These are phyloP conservation scores for Candida labiduridarum DNA, from an alignment of 1,139 yeast genomes.

Conservation along the genomic window DNA sequence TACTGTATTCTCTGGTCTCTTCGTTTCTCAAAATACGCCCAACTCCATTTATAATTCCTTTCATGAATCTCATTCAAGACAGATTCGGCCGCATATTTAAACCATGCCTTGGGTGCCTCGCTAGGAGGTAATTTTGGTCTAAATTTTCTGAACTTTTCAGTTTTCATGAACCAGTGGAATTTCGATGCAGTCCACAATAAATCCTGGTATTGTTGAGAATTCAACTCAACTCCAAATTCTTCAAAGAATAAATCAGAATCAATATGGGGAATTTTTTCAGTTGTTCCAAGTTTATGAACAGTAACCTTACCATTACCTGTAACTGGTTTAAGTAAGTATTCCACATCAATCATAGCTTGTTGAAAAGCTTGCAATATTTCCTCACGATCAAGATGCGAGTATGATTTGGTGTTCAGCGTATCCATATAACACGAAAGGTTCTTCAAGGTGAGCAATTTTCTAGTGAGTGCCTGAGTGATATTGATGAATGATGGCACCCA, in stretches of 20 bases:
- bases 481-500: conserved; percentile 90
- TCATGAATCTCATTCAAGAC: conserved; percentile 82
- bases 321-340: conserved; percentile 83
- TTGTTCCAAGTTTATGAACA: conserved; percentile 75
- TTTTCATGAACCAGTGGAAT: conserved; percentile 75
- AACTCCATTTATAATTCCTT: conserved; percentile 78
- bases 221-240: conserved; percentile 83
- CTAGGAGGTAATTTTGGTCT: conserved; percentile 64
- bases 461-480: conserved; percentile 65
- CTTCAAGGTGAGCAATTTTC: conserved; percentile 76
- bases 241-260: conserved; percentile 79
- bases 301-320: conserved; percentile 85
- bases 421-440: conserved; percentile 86
- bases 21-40: conserved; percentile 77
- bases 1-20: conserved; percentile 74
- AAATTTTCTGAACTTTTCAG: conserved; percentile 70
- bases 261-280: conserved; percentile 70
- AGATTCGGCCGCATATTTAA: conserved; percentile 73
- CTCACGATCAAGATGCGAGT: conserved; percentile 42
- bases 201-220: conserved; percentile 83
- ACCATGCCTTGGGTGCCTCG: conserved; percentile 82
- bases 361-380: conserved; percentile 45
- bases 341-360: conserved; percentile 36
- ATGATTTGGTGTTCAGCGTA: conserved; percentile 60
- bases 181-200: conserved; percentile 80